These are phyloP conservation scores for Scytalidium lignicola DNA, from an alignment of 2,329 filamentous ascomycete genomes.

Conservation along the genomic window DNA sequence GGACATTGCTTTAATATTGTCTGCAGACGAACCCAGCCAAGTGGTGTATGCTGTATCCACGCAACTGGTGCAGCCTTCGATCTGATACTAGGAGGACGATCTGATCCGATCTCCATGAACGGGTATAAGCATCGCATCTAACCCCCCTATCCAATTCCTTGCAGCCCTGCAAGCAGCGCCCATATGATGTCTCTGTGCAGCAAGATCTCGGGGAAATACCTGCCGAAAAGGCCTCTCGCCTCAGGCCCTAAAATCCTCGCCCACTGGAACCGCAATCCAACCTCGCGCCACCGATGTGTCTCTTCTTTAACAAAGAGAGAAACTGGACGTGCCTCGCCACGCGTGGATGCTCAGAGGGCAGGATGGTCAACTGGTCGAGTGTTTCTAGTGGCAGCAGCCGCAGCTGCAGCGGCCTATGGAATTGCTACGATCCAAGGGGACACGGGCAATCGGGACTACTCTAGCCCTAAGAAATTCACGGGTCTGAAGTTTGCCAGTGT, in stretches of 20 bases:
- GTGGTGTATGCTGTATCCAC: no score
- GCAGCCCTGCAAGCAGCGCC: background rate
- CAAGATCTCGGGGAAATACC: background rate
- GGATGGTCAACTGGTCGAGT: conserved; percentile 21
- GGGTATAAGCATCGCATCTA: background rate
- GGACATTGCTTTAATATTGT: no score
- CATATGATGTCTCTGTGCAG: background rate
- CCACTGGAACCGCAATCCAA: conserved; percentile 1
- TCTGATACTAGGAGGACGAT: no score
- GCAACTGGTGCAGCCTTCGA: no score
- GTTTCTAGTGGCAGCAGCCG: conserved; percentile 17
- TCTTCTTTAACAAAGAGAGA: background rate
- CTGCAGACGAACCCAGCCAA: no score
- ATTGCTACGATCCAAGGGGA: conserved; percentile 11
- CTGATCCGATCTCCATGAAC: background rate
- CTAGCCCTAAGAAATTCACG: conserved; percentile 20
- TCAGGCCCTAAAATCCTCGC: background rate
- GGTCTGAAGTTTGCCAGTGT: conserved; percentile 40
- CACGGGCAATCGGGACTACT: conserved; percentile 20
- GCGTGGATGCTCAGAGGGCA: background rate
- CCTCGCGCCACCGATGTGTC: background rate
- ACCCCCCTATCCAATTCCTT: background rate
- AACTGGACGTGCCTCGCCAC: background rate
- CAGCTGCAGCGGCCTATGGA: conserved; percentile 13
- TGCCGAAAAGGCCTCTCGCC: background rate